These are phyloP conservation scores for Kwoniella europaea DNA, from an alignment of 768 basidiomycete species.

Conservation along the genomic window DNA sequence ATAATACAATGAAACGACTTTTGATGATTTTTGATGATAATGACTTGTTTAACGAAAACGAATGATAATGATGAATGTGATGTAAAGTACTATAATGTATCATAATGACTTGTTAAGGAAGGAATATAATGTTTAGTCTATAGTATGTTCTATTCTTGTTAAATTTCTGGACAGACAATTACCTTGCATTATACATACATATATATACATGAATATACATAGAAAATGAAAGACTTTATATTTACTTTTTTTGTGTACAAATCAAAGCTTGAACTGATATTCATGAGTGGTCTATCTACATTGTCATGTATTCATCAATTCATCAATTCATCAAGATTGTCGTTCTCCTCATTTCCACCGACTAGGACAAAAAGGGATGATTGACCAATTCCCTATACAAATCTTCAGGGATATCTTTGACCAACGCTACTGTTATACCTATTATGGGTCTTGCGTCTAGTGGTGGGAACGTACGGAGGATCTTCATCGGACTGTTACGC, in stretches of 20 bases:
- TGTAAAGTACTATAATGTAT: neutral
- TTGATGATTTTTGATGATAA: slow-evolving; percentile 1
- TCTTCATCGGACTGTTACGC: slow-evolving; percentile 72
- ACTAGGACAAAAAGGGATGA: slow-evolving; percentile 46
- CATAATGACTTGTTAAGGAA: neutral
- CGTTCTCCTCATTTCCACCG: too few relatives aligned
- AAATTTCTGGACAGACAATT: neutral
- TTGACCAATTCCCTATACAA: slow-evolving; percentile 53
- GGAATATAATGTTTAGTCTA: neutral
- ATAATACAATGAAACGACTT: slow-evolving; percentile 5
- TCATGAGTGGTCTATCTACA: neutral
- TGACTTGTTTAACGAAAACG: neutral
- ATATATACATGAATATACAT: slow-evolving; percentile 7
- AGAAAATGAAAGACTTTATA: neutral
- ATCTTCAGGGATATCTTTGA: slow-evolving; percentile 81
- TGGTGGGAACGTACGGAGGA: slow-evolving; percentile 90
- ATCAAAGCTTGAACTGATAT: too few relatives aligned
- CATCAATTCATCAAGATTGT: neutral
- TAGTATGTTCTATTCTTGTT: neutral
- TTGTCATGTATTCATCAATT: neutral
- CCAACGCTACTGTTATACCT: slow-evolving; percentile 89
- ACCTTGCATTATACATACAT: slow-evolving; percentile 2
- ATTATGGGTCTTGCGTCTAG: slow-evolving; percentile 85
- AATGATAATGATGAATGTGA: neutral
- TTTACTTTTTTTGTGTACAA: neutral